A percentile compares a stretch with the other conserved stretches of the same genome.
These are phyloP conservation scores for Aethionema arabicum DNA, from an alignment of 345 rosid species.

Conservation along the genomic window DNA sequence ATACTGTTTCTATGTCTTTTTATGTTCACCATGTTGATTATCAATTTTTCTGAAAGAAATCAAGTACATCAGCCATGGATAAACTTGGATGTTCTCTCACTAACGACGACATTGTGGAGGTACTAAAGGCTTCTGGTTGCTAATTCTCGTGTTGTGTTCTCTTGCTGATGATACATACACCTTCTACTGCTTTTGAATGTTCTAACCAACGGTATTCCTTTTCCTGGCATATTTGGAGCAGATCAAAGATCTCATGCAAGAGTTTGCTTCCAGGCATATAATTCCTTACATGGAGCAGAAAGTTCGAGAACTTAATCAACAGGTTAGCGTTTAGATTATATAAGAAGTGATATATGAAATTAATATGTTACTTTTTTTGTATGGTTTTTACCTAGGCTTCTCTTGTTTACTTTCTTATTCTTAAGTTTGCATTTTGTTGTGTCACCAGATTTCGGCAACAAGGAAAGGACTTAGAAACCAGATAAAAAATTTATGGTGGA, in stretches of 20 bases:
- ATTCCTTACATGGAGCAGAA: constrained; percentile 98
- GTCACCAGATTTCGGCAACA: constrained; percentile 77
- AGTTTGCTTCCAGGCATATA: constrained; percentile 79
- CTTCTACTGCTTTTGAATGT: constrained; percentile 27
- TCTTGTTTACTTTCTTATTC: constrained; percentile 17
- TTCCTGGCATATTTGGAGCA: constrained; percentile 42
- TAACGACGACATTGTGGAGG: constrained; percentile 75
- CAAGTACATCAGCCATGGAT: constrained; percentile 46
- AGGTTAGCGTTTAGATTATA: constrained; percentile 46
- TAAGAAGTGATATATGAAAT: constrained; percentile 6
- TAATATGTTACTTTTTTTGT: background rate
- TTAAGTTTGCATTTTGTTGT: constrained; percentile 32
- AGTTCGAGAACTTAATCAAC: constrained; percentile 85
- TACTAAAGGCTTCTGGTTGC: constrained; percentile 32
- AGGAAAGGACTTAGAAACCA: constrained; percentile 98
- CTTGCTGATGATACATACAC: constrained; percentile 22
- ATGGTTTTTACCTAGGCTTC: constrained; percentile 24
- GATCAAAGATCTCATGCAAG: constrained; percentile 88
- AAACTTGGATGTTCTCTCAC: constrained; percentile 73
- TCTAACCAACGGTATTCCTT: constrained; percentile 36
- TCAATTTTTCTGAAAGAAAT: constrained; percentile 55
- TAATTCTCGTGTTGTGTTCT: constrained; percentile 24
- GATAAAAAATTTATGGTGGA: constrained; percentile 96
- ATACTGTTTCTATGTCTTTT: constrained; percentile 19
- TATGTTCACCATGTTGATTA: constrained; percentile 20